Percentiles rank a stretch among this genome's conserved stretches.
These are phyloP conservation scores for Hypholoma sublateritium DNA, from an alignment of 768 basidiomycete species.

Conservation along the genomic window DNA sequence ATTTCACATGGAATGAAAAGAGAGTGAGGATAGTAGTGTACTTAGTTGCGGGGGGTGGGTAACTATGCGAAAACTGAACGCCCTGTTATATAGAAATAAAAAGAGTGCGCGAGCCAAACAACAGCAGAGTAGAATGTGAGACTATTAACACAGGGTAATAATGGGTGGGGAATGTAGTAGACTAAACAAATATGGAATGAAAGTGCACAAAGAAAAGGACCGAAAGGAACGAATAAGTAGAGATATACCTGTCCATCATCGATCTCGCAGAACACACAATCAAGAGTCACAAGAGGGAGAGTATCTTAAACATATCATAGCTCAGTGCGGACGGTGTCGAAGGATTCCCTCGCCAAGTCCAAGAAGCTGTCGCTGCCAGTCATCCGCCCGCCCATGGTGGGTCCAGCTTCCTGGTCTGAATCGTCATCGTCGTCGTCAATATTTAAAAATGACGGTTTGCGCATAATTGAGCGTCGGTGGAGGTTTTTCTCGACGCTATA, in stretches of 20 bases:
- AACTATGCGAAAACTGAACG: slow-evolving; percentile 5
- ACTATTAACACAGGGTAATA: slow-evolving; percentile 16
- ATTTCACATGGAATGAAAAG: slow-evolving; percentile 10
- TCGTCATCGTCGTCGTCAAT: slow-evolving; percentile 62
- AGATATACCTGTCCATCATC: neutral
- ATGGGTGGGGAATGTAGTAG: slow-evolving; percentile 3
- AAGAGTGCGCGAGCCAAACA: slow-evolving; percentile 15
- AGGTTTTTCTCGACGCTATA: slow-evolving; percentile 36
- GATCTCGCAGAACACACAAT: neutral
- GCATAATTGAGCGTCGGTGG: slow-evolving; percentile 54
- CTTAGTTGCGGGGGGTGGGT: slow-evolving; percentile 3
- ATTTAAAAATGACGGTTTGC: slow-evolving; percentile 73
- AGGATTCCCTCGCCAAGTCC: slow-evolving; percentile 51
- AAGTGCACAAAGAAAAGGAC: slow-evolving; percentile 11
- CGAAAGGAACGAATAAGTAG: neutral
- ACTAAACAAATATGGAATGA: slow-evolving; percentile 8
- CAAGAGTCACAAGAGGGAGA: neutral
- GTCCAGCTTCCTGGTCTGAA: slow-evolving; percentile 32
- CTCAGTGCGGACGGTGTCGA: slow-evolving; percentile 35
- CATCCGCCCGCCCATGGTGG: slow-evolving; percentile 14
- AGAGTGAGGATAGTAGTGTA: slow-evolving; percentile 11
- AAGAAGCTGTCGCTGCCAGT: slow-evolving; percentile 41
- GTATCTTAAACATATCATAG: neutral
- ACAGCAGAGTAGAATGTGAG: slow-evolving; percentile 9
- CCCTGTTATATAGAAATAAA: slow-evolving; percentile 21